Conservation (phyloP, 495 filamentous ascomycete species). For the Viridothelium virens region DNA sequence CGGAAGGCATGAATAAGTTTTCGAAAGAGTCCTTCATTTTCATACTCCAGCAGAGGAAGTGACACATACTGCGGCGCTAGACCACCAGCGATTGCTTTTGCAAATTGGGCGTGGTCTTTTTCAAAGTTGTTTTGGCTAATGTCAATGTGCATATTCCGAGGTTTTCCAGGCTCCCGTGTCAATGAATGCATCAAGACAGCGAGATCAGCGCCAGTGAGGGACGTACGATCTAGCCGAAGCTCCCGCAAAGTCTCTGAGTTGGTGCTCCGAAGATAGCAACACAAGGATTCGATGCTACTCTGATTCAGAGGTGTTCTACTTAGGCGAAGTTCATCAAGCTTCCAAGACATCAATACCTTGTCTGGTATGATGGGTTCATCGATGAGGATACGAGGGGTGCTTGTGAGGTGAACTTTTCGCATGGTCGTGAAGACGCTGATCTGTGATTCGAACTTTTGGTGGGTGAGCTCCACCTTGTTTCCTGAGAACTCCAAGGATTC, state of each 20-base stretch:
- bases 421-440: constrained; percentile 62
- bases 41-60: constrained; percentile 81
- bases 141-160: constrained; percentile 65
- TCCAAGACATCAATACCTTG: constrained; percentile 63
- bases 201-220: constrained; percentile 67
- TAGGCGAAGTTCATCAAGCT: constrained; percentile 63
- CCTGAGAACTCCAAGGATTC: constrained; percentile 72
- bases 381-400: constrained; percentile 55
- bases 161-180: constrained; percentile 41
- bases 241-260: constrained; percentile 58
- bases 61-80: constrained; percentile 63
- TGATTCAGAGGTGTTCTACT: constrained; percentile 57
- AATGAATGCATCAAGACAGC: constrained; percentile 74
- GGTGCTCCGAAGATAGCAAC: constrained; percentile 33
- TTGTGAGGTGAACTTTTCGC: constrained; percentile 62
- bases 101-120: constrained; percentile 59
- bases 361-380: constrained; percentile 57
- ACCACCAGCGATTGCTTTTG: constrained; percentile 56
- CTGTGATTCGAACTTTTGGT: constrained; percentile 53
- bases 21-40: constrained; percentile 67
- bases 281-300: constrained; percentile 33
- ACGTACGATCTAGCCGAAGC: constrained; percentile 70
- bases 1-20: constrained; percentile 64
- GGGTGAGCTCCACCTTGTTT: constrained; percentile 64
- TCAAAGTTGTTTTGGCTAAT: constrained; percentile 79